phyloP scores from a whole-genome alignment of 2,329 filamentous ascomycete species.

The Penicillium sp. region DNA sequence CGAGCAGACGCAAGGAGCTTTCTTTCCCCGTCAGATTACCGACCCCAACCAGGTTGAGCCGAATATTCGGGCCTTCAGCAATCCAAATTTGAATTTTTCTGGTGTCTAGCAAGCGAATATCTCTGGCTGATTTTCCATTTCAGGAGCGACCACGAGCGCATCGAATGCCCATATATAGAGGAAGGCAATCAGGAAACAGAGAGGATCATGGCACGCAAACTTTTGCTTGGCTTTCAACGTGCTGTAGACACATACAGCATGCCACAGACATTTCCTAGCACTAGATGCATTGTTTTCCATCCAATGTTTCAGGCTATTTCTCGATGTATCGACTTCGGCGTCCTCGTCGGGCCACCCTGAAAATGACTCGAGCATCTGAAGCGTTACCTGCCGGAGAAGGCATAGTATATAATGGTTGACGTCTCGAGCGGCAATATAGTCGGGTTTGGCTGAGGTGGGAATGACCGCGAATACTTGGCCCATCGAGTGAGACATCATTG shows the following conservation, averaged over 20 bases:
- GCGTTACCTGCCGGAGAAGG: not conserved
- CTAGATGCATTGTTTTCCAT: not conserved
- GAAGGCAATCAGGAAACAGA: not conserved
- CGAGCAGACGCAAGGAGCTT: not conserved
- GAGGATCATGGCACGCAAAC: not conserved
- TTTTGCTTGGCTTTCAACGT: not conserved
- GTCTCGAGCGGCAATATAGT: not conserved
- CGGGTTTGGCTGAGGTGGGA: not conserved
- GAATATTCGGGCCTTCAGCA: not conserved
- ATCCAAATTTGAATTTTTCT: not conserved
- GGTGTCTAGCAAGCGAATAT: not conserved
- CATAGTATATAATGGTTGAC: not conserved
- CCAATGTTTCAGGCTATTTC: not conserved
- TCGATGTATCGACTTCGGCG: not conserved
- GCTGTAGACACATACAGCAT: conserved; percentile 3
- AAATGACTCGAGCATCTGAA: not conserved
- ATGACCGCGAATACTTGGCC: not conserved
- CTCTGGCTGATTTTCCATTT: not conserved
- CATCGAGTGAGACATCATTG: not conserved
- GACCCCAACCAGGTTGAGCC: not conserved
- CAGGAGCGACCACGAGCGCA: not conserved
- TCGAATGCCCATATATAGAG: conserved; percentile 4
- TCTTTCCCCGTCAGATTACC: not conserved
- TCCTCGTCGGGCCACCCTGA: not conserved
- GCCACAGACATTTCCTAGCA: not conserved